Evolutionary conservation across 1,139 yeast genomes (phyloP).

Genomic region (Wickerhamomyces sp.): DNA sequence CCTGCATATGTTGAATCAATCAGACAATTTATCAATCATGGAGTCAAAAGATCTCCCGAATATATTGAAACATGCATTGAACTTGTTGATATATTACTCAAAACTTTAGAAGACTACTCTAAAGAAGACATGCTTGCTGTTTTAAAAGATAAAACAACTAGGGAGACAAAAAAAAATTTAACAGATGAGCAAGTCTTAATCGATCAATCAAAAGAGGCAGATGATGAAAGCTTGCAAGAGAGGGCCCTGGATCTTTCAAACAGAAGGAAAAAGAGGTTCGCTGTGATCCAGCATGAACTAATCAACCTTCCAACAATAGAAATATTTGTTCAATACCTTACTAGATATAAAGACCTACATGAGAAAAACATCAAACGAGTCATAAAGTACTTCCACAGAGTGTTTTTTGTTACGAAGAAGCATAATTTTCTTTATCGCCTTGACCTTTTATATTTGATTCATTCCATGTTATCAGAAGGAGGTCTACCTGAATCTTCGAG

Average conservation of each 20-base stretch:
- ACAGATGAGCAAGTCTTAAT: slow-evolving; percentile 27
- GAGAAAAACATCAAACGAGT: slow-evolving; percentile 60
- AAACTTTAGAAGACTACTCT: slow-evolving; percentile 63
- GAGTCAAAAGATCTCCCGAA: slow-evolving; percentile 60
- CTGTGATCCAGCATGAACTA: slow-evolving; percentile 34
- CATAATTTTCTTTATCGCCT: slow-evolving; percentile 62
- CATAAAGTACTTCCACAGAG: slow-evolving; percentile 65
- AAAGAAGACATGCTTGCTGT: slow-evolving; percentile 56
- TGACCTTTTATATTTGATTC: slow-evolving; percentile 63
- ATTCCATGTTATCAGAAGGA: slow-evolving; percentile 38
- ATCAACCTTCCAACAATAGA: slow-evolving; percentile 33
- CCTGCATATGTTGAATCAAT: slow-evolving; percentile 59
- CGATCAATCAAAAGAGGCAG: slow-evolving; percentile 43
- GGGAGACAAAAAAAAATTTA: slow-evolving; percentile 23
- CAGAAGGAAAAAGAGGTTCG: slow-evolving; percentile 51
- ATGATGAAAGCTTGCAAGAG: slow-evolving; percentile 37
- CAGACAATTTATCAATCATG: slow-evolving; percentile 58
- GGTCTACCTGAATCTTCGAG: slow-evolving; percentile 29
- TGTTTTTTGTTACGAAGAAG: slow-evolving; percentile 62
- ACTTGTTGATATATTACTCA: slow-evolving; percentile 61
- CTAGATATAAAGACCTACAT: slow-evolving; percentile 57
- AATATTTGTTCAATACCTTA: slow-evolving; percentile 34
- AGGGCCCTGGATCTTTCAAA: slow-evolving; percentile 34
- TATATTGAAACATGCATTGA: slow-evolving; percentile 63
- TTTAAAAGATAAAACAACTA: slow-evolving; percentile 45